These are phyloP conservation scores for Globisporangium echinulatum DNA, from an alignment of 352 stramenopile species.

Conservation along the genomic window DNA sequence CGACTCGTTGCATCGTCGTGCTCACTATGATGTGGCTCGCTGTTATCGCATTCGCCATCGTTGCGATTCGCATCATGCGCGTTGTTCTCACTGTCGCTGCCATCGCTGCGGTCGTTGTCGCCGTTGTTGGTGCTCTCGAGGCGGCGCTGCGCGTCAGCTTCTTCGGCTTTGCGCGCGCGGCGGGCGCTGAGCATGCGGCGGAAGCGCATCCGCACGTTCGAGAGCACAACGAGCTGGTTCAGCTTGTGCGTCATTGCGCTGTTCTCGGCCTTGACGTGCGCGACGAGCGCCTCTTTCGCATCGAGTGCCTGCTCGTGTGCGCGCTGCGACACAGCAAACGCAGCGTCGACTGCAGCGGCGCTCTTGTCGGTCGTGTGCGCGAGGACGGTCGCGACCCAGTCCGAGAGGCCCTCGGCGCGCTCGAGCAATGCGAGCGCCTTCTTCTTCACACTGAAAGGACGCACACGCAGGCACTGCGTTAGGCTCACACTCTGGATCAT, in stretches of 20 bases:
- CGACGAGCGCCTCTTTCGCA: conserved; percentile 58
- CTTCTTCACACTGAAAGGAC: conserved; percentile 39
- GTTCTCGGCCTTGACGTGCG: conserved; percentile 57
- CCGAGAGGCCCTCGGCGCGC: conserved; percentile 60
- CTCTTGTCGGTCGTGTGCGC: conserved; percentile 15
- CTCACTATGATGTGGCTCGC: not conserved
- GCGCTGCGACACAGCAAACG: conserved; percentile 45
- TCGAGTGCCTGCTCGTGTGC: conserved; percentile 28
- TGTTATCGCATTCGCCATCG: conserved; percentile 11
- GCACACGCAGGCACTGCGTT: not conserved
- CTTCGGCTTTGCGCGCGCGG: conserved; percentile 39
- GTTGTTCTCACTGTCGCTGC: not conserved
- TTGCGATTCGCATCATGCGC: conserved; percentile 11
- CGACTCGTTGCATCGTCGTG: too few species aligned
- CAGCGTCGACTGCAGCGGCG: conserved; percentile 27
- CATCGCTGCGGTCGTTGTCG: conserved; percentile 18
- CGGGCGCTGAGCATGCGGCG: conserved; percentile 37
- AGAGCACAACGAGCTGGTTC: conserved; percentile 53
- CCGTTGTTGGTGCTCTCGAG: conserved; percentile 1
- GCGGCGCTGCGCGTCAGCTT: conserved; percentile 7
- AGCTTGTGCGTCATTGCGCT: conserved; percentile 47
- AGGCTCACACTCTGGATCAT: too few species aligned
- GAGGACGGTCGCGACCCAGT: conserved; percentile 48
- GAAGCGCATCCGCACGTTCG: conserved; percentile 49
- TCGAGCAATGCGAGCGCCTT: conserved; percentile 75